A percentile compares a stretch with the other conserved stretches of the same genome.
phyloP scores from a whole-genome alignment of 805 yeast species.

The Schwanniomyces polymorphus region DNA sequence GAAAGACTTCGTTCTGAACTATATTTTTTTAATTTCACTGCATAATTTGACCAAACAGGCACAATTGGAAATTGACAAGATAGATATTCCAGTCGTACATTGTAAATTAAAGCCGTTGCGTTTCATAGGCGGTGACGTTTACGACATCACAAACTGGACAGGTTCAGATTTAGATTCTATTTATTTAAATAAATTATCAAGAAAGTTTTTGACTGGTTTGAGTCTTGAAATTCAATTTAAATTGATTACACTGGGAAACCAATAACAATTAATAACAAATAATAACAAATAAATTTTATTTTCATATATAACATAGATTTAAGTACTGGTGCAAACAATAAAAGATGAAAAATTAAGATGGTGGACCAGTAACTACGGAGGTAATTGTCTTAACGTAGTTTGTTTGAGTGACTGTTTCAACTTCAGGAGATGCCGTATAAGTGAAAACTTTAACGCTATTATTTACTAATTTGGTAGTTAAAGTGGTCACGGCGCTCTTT shows the following conservation, averaged over 20 bases:
- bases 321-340: neutral
- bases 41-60: slow-evolving; percentile 50
- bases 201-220: slow-evolving; percentile 22
- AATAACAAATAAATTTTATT: neutral
- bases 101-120: slow-evolving; percentile 36
- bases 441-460: neutral
- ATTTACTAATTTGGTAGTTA: slow-evolving; percentile 1
- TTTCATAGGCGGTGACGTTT: slow-evolving; percentile 20
- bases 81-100: slow-evolving; percentile 46
- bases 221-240: slow-evolving; percentile 25
- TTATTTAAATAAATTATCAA: slow-evolving; percentile 20
- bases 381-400: neutral
- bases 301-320: neutral
- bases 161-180: slow-evolving; percentile 28
- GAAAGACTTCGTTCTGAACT: slow-evolving; percentile 18
- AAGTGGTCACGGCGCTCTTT: slow-evolving; percentile 1
- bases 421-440: slow-evolving; percentile 7
- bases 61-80: slow-evolving; percentile 41
- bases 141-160: slow-evolving; percentile 35
- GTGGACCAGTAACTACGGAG: neutral
- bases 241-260: neutral
- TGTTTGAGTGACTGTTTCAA: slow-evolving; percentile 8
- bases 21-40: slow-evolving; percentile 48
- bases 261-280: neutral
- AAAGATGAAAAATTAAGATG: neutral